Base-by-base conservation (phyloP, 441 rosid genomes). In the Capsella rubella region DNA sequence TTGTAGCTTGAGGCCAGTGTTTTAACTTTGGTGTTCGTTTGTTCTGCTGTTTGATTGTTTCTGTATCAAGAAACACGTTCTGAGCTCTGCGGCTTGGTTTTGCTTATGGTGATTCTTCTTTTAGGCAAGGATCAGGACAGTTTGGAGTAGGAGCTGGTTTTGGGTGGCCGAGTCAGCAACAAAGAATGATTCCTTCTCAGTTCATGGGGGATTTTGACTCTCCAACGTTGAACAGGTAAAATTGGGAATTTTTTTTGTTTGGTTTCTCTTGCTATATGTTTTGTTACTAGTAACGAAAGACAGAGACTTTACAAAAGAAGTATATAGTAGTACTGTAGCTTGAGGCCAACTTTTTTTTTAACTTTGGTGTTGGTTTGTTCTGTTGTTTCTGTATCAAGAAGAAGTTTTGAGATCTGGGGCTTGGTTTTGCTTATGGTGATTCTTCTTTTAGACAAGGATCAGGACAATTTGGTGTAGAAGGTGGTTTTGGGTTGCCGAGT, bases 181-280 rank as follows among this genome's bases (percentile, higher is more conserved):
- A 82, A 73, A 89, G 84, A 50, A 82, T 90, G 69, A 60, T 86
- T 69, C 66, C 74, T 46, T 65, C 74, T 60, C 89, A 72, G 80
- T 78, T 68, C 45, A 71, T 79, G 45, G 71, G 74, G 10, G 64
- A 73, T 58, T 59, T 74, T 27, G 81, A 74, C 68, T 78, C 85
- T 37, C 84, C 78, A 63, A 27, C 67, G 69, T 60, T 16, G 25
- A 28, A 13, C 25, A 60, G 87, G 97, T 90, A 79, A 45, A 16
- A 45, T 45, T 45, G 8, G 3, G 15, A 45, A 2, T 21, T 21
- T 21, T 45, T 14, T 45, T 45, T 45, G 62, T 40, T 62, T 40
- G 5, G 39, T 62, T 27, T 27, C 31, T 51, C 37, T 46, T 47
- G 8, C 5, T 72, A 59, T 60, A 59, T 72, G 80, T 55, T 56